Conservation (phyloP, 2,329 filamentous ascomycete species). For the Emergomyces africanus region DNA sequence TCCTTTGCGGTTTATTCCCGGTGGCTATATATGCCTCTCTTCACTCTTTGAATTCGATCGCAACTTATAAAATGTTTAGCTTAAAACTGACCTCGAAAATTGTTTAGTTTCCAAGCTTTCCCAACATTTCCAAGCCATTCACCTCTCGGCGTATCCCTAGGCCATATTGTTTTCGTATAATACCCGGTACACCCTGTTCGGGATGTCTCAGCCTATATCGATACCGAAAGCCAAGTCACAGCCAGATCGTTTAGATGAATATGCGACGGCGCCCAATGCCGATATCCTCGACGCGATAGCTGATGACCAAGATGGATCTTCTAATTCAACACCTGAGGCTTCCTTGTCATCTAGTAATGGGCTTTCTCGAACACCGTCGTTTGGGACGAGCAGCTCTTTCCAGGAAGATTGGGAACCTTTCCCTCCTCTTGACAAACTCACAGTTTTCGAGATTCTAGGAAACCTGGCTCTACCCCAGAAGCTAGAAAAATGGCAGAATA, state of each 20-base stretch:
- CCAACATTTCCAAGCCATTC: not conserved
- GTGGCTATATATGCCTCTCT: not conserved
- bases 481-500: constrained; percentile 78
- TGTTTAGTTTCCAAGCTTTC: not conserved
- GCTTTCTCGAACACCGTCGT: constrained; percentile 64
- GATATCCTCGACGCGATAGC: constrained; percentile 23
- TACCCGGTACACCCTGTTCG: not conserved
- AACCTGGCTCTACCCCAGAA: constrained; percentile 83
- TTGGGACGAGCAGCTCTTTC: constrained; percentile 73
- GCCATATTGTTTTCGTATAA: not conserved
- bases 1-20: not conserved
- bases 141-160: not conserved
- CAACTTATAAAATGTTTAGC: not conserved
- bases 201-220: constrained; percentile 17
- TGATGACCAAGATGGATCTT: constrained; percentile 13
- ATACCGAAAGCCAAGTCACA: constrained; percentile 16
- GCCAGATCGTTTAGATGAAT: constrained; percentile 10
- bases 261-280: constrained; percentile 7
- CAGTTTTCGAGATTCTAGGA: constrained; percentile 85
- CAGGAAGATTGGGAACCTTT: constrained; percentile 81
- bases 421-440: constrained; percentile 77
- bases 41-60: not conserved
- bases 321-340: constrained; percentile 32
- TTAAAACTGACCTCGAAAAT: not conserved
- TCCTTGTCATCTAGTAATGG: constrained; percentile 41